Base-by-base conservation (phyloP, 75 land plant species). In the Picea sitchensis region DNA sequence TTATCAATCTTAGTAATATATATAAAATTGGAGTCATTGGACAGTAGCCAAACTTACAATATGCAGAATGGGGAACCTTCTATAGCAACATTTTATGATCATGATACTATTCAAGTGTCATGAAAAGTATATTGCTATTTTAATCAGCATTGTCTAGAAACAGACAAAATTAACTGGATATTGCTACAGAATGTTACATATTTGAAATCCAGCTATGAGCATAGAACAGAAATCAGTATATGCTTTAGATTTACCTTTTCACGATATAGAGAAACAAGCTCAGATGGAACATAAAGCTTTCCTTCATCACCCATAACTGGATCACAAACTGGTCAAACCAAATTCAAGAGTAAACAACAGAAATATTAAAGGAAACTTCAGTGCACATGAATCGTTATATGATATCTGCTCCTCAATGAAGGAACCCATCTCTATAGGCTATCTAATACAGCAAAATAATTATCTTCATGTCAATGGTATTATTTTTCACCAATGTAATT, bases 261-360 rank as follows among this genome's bases (percentile, higher is more conserved):
- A 61, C 90, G 86, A 76, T 91, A 97, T 12, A 95, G 90, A 11
- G 94, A 86, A n/a, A 95, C 90, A 76, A 97, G 79, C 58, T 95
- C 95, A 38, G 62, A 80, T 73, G 92, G 94, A 30, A 97, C 91
- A 86, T 97, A 97, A 18, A 97, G 86, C 83, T 91, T 95, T 68
- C 99, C 99, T 82, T 95, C 95, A 87, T 97, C 99, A 12, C 99
- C 99, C 92, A 97, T 82, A 30, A 97, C 99, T 76, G 99, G 99
- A 90, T 97, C 99, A 90, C 99, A 97, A 18, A 97, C 99, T 97
- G 78, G 38, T 41, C 20, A 36, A 36, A 74, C 76, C 41, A 73
- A 36, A 62, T 14, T 34, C 76, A 78, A 21, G 21, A 67, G 75
- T 56, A 65, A 56, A 76, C 65, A 30, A 31, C 12, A 56, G 2